These are phyloP conservation scores for Echites panduratus DNA, from an alignment of 257 asterid species.

Conservation along the genomic window DNA sequence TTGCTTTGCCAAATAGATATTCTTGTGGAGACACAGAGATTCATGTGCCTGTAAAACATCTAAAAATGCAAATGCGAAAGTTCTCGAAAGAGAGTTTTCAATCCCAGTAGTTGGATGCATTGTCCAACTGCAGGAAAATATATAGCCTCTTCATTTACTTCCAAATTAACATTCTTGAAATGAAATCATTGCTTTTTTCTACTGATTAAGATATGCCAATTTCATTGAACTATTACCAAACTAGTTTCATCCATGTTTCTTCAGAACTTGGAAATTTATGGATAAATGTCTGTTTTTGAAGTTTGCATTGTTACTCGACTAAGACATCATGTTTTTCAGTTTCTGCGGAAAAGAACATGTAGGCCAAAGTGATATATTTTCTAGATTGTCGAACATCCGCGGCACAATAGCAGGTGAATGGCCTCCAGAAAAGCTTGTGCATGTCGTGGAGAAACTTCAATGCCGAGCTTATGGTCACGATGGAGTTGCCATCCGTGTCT, in stretches of 20 bases:
- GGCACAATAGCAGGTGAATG: conserved; percentile 83
- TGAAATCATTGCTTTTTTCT: neutral
- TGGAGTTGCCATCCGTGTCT: conserved; percentile 76
- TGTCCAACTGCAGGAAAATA: neutral
- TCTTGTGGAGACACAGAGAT: too few species aligned
- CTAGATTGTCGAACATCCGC: conserved; percentile 58
- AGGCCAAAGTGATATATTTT: conserved; percentile 54
- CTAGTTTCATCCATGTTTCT: neutral
- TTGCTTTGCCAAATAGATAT: too few species aligned
- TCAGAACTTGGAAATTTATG: neutral
- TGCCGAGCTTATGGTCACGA: conserved; percentile 67
- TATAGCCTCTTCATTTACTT: neutral
- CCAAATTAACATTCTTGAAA: neutral
- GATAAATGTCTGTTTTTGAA: neutral
- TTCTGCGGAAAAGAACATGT: conserved; percentile 63
- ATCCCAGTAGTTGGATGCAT: neutral
- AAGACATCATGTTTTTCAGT: conserved; percentile 36
- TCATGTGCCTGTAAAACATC: too few species aligned
- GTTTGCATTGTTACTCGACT: conserved; percentile 20
- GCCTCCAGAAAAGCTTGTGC: conserved; percentile 94
- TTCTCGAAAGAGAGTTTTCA: neutral
- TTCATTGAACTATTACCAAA: neutral
- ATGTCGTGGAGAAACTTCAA: conserved; percentile 92
- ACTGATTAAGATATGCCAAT: neutral
- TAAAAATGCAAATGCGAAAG: too few species aligned